Evolutionary conservation across 2,329 filamentous ascomycete species (phyloP).

Genomic region (Tothia fuscella): DNA sequence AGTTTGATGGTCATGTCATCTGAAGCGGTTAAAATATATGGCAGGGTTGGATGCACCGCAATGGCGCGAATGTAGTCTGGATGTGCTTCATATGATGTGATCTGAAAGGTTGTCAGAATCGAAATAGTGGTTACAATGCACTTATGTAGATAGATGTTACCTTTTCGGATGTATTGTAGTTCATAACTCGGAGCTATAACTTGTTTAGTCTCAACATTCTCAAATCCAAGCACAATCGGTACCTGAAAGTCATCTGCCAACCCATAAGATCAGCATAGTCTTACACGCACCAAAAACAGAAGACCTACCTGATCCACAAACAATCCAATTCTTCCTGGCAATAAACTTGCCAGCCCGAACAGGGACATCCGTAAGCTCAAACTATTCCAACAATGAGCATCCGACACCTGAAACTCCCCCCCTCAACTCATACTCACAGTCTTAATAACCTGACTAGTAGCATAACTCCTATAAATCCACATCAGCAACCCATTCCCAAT

Average conservation of each 20-base stretch:
- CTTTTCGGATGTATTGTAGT: slow-evolving; percentile 99
- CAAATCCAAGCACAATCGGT: slow-evolving; percentile 31
- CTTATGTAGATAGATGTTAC: too few relatives aligned
- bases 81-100: slow-evolving; percentile 92
- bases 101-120: too few relatives aligned
- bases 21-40: slow-evolving; percentile 78
- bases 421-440: neutral
- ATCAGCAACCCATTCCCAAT: too few relatives aligned
- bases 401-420: neutral
- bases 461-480: too few relatives aligned
- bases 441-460: too few relatives aligned
- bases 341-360: slow-evolving; percentile 94
- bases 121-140: too few relatives aligned
- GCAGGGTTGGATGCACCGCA: slow-evolving; percentile 86
- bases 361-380: slow-evolving; percentile 96
- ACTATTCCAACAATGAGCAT: slow-evolving; percentile 88
- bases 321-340: slow-evolving; percentile 97
- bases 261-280: too few relatives aligned
- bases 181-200: slow-evolving; percentile 51
- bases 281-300: too few relatives aligned
- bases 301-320: slow-evolving; percentile 90
- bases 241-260: slow-evolving; percentile 81
- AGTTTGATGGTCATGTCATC: slow-evolving; percentile 59
- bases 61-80: slow-evolving; percentile 90
- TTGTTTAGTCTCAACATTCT: neutral